Conservation (phyloP, 2,329 filamentous ascomycete genomes). For the Aspergillus clavatus region DNA sequence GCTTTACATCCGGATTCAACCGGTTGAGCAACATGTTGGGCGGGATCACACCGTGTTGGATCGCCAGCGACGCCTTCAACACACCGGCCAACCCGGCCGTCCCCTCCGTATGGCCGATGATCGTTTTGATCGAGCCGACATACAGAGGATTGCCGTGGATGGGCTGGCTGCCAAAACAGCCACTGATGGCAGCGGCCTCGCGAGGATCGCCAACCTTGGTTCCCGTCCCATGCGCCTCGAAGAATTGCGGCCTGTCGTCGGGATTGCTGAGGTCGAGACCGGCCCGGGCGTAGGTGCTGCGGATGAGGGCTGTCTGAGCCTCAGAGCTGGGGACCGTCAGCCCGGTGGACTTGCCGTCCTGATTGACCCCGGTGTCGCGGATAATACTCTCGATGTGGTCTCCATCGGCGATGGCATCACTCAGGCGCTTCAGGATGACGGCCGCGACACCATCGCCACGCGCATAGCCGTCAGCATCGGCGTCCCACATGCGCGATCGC, state of each 20-base stretch:
- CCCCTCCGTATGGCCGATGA: conserved; percentile 26
- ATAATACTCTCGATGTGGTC: conserved; percentile 16
- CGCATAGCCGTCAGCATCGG: conserved; percentile 32
- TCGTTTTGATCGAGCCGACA: conserved; percentile 25
- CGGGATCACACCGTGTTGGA: conserved; percentile 23
- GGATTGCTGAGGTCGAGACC: conserved; percentile 31
- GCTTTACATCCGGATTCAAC: conserved; percentile 19
- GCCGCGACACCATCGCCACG: conserved; percentile 30
- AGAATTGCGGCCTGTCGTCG: conserved; percentile 29
- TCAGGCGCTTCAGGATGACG: conserved; percentile 31
- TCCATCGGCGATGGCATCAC: conserved; percentile 22
- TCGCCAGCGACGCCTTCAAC: conserved; percentile 18
- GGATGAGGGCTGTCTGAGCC: conserved; percentile 38
- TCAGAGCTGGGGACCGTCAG: conserved; percentile 24
- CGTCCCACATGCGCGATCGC: conserved; percentile 33
- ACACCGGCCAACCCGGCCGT: conserved; percentile 19
- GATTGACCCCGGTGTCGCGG: conserved; percentile 13
- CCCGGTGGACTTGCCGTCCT: conserved; percentile 8
- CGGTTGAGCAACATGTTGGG: conserved; percentile 9
- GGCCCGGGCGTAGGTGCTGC: conserved; percentile 33
- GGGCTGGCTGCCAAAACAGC: background rate
- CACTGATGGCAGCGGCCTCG: conserved; percentile 13
- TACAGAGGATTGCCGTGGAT: conserved; percentile 9
- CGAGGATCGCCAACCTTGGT: conserved; percentile 33
- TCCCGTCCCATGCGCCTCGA: conserved; percentile 44